A percentile compares a stretch with the other conserved stretches of the same genome.
Conservation (phyloP, 2,329 filamentous ascomycete species). For the Aspergillus bombycis region DNA sequence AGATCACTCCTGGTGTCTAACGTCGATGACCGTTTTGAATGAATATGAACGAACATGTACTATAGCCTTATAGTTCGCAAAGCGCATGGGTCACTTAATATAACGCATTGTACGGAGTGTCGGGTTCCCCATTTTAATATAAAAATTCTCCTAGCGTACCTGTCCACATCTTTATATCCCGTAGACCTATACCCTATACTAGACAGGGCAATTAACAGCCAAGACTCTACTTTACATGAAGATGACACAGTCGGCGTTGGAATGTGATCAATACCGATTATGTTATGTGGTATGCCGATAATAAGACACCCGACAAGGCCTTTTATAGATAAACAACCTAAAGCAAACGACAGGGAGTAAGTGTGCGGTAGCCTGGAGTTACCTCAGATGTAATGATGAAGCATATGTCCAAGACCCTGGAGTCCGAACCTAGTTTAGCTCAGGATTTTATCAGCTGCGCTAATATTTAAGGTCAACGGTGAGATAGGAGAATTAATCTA, state of each 20-base stretch:
- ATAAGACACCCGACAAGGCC: background rate
- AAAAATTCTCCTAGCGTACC: conserved; percentile 2
- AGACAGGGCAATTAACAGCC: background rate
- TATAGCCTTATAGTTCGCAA: background rate
- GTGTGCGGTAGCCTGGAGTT: background rate
- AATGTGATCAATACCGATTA: conserved; percentile 9
- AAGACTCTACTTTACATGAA: background rate
- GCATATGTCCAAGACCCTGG: background rate
- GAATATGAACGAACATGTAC: background rate
- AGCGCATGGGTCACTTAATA: conserved; percentile 2
- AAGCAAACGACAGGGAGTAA: background rate
- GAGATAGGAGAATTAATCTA: background rate
- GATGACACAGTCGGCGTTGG: conserved; percentile 4
- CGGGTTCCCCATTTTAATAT: conserved; percentile 1
- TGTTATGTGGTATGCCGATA: background rate
- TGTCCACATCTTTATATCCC: background rate
- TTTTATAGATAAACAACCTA: background rate
- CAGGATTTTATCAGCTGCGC: background rate
- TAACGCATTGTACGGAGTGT: background rate
- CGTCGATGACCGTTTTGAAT: conserved; percentile 5
- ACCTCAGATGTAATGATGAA: background rate
- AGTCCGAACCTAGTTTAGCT: background rate
- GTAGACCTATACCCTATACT: conserved; percentile 2
- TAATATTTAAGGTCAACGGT: background rate
- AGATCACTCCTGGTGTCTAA: conserved; percentile 13